Evolutionary conservation across 352 stramenopile genomes (phyloP), one percentile per base, ranked within the genome.

Genomic region (Vaucheria bursata): DNA sequence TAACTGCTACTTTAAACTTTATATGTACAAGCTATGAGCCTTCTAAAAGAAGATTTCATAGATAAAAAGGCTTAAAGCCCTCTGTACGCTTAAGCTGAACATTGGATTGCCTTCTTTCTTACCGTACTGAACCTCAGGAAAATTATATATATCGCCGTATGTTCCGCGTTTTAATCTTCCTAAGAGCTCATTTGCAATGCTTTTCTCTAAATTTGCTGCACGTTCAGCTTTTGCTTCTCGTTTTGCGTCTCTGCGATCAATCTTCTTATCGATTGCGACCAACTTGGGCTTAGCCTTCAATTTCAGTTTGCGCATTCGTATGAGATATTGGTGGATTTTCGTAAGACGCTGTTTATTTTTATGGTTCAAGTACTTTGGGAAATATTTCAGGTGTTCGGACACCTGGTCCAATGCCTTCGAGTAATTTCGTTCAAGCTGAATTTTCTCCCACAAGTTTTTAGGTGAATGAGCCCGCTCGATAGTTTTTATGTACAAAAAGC

Each of bases 141-240:
- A 99, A 87, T 98, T 98, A 89, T 99, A 99, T 87, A 99, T 98
- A 88, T 99, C 95, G 74, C 95, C 95, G 87, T 99, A 98, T 1
- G 94, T 98, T 81, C 94, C 95, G 83, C 97, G 95, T 78, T 97
- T 91, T 18, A 99, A 86, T 45, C 95, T 90, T 85, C 98, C 93
- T 33, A 98, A 89, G 75, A 99, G 88, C 88, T 99, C 96, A 85
- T 96, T 97, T 87, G 98, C 92, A 82, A 99, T 98, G 29, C 84
- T 88, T 64, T 88, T 90, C 83, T 97, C 93, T 71, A 98, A 88
- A 82, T 97, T 97, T 34, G 94, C 93, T 29, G 93, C 93, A 37
- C 90, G 85, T 80, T 98, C 89, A 31, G 96, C 96, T 87, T 99
- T 99, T 84, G 93, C 92, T 88, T 99, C 96, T 29, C 94, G 86